phyloP scores from a whole-genome alignment of 2,329 filamentous ascomycete species.

The Stemphylium vesicarium region DNA sequence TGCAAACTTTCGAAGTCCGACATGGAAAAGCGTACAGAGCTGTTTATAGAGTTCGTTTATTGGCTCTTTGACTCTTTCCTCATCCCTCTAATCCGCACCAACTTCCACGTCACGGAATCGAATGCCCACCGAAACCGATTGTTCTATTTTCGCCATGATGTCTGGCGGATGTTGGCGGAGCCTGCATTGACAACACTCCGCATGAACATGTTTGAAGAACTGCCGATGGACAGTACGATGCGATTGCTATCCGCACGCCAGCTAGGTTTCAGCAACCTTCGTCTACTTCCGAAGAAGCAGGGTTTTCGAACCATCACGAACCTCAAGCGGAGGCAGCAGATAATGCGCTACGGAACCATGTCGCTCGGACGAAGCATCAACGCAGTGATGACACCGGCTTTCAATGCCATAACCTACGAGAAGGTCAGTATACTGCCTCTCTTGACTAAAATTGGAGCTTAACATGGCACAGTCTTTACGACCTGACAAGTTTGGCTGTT shows the following conservation, averaged over 20 bases:
- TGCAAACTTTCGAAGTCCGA: constrained; percentile 74
- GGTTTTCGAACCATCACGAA: constrained; percentile 89
- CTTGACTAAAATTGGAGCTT: background rate
- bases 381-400: constrained; percentile 72
- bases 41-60: constrained; percentile 86
- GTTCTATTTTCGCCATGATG: constrained; percentile 94
- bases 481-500: constrained; percentile 72
- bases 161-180: constrained; percentile 80
- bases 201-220: constrained; percentile 76
- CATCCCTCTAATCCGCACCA: constrained; percentile 82
- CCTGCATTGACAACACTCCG: constrained; percentile 74
- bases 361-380: constrained; percentile 72
- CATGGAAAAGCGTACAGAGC: constrained; percentile 73
- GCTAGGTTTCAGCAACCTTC: constrained; percentile 78
- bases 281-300: constrained; percentile 79
- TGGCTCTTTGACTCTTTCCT: constrained; percentile 91
- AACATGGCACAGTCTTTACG: constrained; percentile 33
- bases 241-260: constrained; percentile 65
- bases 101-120: constrained; percentile 96
- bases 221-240: constrained; percentile 64
- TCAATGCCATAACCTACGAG: constrained; percentile 79
- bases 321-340: constrained; percentile 69
- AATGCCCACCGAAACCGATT: constrained; percentile 78
- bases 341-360: constrained; percentile 59
- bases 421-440: constrained; percentile 58